Conservation (phyloP, 768 basidiomycete species). For the Tubosaeta brunneosetosa region DNA sequence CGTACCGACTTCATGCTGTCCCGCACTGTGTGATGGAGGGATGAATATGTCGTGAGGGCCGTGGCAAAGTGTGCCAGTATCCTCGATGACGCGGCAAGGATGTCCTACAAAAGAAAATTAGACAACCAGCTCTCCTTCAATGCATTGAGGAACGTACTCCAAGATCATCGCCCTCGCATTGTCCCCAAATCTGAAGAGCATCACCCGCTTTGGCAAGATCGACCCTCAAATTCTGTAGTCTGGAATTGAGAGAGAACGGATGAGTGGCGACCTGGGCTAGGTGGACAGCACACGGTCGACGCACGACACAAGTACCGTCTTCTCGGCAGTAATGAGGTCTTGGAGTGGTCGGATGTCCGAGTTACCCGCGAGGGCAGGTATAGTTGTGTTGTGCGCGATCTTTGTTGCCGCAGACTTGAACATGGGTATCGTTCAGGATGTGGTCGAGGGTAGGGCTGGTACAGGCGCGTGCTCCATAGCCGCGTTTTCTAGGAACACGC, state of each 20-base stretch:
- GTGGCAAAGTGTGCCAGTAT: conserved; percentile 64
- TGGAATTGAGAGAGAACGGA: conserved; percentile 18
- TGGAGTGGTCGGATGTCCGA: conserved; percentile 78
- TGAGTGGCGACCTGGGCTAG: background rate
- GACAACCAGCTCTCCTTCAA: background rate
- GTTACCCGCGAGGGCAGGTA: conserved; percentile 67
- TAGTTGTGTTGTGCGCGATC: conserved; percentile 84
- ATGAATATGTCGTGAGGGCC: conserved; percentile 65
- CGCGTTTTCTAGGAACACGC: no score
- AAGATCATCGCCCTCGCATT: conserved; percentile 79
- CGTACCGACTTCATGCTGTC: conserved; percentile 77
- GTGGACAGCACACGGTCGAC: conserved; percentile 21
- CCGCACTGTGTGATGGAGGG: conserved; percentile 59
- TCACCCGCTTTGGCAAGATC: conserved; percentile 71
- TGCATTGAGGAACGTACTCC: conserved; percentile 43
- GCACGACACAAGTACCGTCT: conserved; percentile 71
- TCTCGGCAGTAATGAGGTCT: conserved; percentile 87
- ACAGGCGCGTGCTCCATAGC: no score
- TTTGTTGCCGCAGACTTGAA: conserved; percentile 75
- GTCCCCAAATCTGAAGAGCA: conserved; percentile 66
- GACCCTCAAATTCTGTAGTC: conserved; percentile 59
- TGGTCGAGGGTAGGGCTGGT: no score
- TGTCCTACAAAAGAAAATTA: conserved; percentile 48
- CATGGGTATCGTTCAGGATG: conserved; percentile 39
- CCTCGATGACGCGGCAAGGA: conserved; percentile 62